phyloP scores from a whole-genome alignment of 306 rosid genomes.

The Trifolium pratense region DNA sequence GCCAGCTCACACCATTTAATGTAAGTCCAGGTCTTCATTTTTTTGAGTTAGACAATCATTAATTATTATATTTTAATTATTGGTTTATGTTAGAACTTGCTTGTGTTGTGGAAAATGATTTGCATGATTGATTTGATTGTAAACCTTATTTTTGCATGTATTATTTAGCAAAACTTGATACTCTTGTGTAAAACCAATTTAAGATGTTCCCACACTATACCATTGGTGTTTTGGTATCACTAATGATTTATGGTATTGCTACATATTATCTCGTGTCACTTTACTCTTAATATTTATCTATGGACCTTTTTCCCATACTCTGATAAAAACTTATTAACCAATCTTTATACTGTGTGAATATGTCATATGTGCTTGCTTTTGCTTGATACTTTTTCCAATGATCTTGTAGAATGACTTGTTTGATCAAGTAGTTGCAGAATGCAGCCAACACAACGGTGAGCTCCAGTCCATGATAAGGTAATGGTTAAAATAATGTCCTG shows the following conservation, averaged over 20 bases:
- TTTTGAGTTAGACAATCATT: not conserved
- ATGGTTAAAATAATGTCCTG: not conserved
- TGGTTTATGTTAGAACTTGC: not conserved
- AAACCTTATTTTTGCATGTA: not conserved
- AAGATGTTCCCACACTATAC: not conserved
- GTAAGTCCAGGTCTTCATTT: constrained; percentile 45
- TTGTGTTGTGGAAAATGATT: not conserved
- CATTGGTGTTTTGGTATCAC: constrained; percentile 6
- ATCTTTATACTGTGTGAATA: constrained; percentile 27
- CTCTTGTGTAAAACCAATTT: not conserved
- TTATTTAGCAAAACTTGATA: not conserved
- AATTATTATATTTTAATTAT: not conserved
- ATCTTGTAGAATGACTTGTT: constrained; percentile 50
- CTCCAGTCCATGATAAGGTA: constrained; percentile 58
- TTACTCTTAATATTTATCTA: constrained; percentile 14
- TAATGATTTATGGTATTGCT: constrained; percentile 29
- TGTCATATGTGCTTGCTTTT: constrained; percentile 33
- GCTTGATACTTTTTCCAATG: constrained; percentile 34
- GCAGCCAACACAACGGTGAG: constrained; percentile 55
- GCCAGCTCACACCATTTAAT: constrained; percentile 71
- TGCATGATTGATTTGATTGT: constrained; percentile 17
- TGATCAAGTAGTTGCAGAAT: constrained; percentile 55
- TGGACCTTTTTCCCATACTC: constrained; percentile 5
- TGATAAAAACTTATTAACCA: not conserved
- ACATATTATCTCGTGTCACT: constrained; percentile 1